Base-by-base conservation (phyloP, 345 rosid genomes). In the Eucalyptus sp. region DNA sequence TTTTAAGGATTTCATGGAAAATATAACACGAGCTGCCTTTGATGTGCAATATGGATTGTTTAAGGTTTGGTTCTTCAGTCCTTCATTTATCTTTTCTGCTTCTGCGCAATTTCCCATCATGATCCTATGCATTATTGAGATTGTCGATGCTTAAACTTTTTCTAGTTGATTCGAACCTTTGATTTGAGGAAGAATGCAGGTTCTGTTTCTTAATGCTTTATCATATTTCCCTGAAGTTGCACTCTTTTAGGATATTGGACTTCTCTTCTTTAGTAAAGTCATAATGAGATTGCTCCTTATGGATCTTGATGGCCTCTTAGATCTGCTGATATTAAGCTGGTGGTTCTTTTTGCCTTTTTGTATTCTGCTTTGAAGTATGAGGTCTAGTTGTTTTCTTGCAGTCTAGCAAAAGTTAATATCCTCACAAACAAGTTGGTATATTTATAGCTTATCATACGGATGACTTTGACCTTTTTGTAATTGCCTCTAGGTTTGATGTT, bases 1-100 rank as follows among this genome's bases (percentile, higher is more conserved):
- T 92, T 98, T 98, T 93, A 98, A 98, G 94, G 99, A 98, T 94
- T 98, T 98, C 90, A 97, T 98, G 99, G 99, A 98, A 91, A 98
- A 98, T 90, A 98, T 98, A 87, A 95, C 98, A 80, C 96, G 96
- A 88, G 99, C 99, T 60, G 99, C 99, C 81, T 98, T 98, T 88
- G 98, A 97, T 91, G 98, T 96, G 91, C 99, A 98, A 91, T 97
- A 97, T 91, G 99, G 99, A 62, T 93, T 98, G 91, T 97, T 98
- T 91, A 98, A 98, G 99, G 99, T 76, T 76, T 76, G 84, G 29
- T 41, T 76, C 48, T 37, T 44, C 43, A 41, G 56, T 68, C 81
- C 46, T 44, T 13, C 58, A 31, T 86, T 41, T 13, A 13, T 76
- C 27, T 76, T 41, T 37, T 76, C 48, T 76, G 48, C 84, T 22